Evolutionary conservation across 148 eudicot species (phyloP).

Genomic region (Nyssa sinensis): DNA sequence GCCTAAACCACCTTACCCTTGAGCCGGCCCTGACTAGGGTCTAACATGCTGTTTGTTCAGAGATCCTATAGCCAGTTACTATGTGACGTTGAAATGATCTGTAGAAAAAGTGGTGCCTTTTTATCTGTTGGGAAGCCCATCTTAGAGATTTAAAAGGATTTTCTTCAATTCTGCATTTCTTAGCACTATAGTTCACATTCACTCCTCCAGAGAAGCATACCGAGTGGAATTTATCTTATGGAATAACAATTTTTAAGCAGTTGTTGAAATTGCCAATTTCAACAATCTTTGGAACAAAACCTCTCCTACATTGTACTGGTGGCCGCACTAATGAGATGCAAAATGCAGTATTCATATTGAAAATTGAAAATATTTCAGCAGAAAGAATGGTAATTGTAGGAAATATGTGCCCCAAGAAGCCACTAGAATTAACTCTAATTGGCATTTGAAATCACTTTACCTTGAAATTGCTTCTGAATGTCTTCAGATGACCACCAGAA

Average conservation of each 20-base stretch:
- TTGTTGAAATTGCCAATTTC: not conserved
- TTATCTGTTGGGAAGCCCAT: not conserved
- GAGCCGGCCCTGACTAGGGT: not conserved
- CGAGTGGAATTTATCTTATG: not conserved
- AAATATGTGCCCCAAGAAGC: too few relatives aligned
- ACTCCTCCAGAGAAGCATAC: not conserved
- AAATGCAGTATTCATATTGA: not conserved
- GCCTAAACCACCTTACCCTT: too few relatives aligned
- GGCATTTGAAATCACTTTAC: not conserved
- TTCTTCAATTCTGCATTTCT: not conserved
- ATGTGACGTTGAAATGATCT: not conserved
- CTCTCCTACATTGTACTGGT: too few relatives aligned
- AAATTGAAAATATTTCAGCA: not conserved
- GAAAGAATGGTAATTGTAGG: not conserved
- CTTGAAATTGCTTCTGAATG: not conserved
- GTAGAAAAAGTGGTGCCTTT: not conserved
- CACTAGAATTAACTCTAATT: not conserved
- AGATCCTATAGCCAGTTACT: not conserved
- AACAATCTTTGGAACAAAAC: not conserved
- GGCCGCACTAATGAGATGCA: not conserved
- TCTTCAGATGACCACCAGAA: not conserved
- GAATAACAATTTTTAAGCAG: not conserved
- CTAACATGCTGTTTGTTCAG: not conserved
- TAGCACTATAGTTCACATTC: not conserved
- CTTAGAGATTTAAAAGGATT: not conserved